A percentile compares a stretch with the other conserved stretches of the same genome.
phyloP scores from a whole-genome alignment of 495 filamentous ascomycete genomes.

The Annulohypoxylon stygium region DNA sequence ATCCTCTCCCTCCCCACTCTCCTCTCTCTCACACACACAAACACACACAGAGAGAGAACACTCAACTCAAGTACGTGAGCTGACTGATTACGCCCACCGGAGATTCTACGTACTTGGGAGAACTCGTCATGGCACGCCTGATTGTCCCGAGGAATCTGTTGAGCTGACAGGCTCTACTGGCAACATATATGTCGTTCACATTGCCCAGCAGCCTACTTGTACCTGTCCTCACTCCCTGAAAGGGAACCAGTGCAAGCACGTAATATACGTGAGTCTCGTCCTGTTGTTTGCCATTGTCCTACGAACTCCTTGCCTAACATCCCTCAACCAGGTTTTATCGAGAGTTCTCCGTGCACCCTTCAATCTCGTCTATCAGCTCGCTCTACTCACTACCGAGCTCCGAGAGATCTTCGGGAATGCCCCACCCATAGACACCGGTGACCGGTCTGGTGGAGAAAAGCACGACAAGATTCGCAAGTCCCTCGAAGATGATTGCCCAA shows the following conservation, averaged over 20 bases:
- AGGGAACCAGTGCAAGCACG: conserved; percentile 79
- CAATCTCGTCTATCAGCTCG: conserved; percentile 79
- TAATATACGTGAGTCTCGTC: conserved; percentile 41
- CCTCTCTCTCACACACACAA: too few relatives aligned
- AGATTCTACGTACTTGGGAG: conserved; percentile 59
- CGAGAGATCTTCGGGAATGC: conserved; percentile 69
- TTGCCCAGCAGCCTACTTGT: conserved; percentile 71
- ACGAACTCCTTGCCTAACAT: background rate
- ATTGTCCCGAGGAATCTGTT: conserved; percentile 63
- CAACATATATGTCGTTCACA: conserved; percentile 74
- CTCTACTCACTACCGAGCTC: conserved; percentile 75
- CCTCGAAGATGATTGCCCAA: conserved; percentile 80
- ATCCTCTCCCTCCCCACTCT: background rate
- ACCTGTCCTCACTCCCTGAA: conserved; percentile 72
- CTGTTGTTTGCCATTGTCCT: background rate
- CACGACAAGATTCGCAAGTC: conserved; percentile 58
- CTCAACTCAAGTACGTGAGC: background rate
- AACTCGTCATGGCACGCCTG: conserved; percentile 44
- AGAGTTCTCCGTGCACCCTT: conserved; percentile 73
- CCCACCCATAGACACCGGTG: conserved; percentile 52
- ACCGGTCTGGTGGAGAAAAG: conserved; percentile 9
- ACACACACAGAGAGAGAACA: background rate
- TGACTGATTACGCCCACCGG: background rate
- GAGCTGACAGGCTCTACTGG: conserved; percentile 80
- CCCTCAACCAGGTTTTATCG: conserved; percentile 65